phyloP scores from a whole-genome alignment of 345 rosid genomes.

The Noccaea bulbosa region DNA sequence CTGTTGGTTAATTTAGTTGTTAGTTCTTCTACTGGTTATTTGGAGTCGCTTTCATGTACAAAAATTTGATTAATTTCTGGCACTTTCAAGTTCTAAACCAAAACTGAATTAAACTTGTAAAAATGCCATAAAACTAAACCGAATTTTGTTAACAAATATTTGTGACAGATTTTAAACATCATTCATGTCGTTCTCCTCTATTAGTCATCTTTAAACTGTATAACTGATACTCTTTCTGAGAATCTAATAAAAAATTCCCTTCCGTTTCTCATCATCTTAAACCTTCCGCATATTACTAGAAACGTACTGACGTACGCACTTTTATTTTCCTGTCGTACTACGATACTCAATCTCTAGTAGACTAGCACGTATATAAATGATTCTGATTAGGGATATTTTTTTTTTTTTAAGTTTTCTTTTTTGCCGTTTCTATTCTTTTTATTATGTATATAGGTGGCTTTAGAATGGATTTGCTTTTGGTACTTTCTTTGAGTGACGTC shows the following conservation, averaged over 20 bases:
- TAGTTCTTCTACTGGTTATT: not conserved
- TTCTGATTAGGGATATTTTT: constrained; percentile 25
- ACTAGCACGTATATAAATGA: constrained; percentile 6
- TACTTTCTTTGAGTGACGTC: constrained; percentile 45
- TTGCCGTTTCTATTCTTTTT: not conserved
- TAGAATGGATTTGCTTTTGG: constrained; percentile 35
- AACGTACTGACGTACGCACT: constrained; percentile 27
- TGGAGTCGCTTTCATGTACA: constrained; percentile 26
- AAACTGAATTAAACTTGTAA: not conserved
- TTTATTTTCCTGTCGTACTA: constrained; percentile 23
- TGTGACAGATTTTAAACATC: not conserved
- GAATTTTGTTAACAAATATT: not conserved
- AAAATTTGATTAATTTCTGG: not conserved
- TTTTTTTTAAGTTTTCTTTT: not conserved
- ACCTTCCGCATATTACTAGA: constrained; percentile 23
- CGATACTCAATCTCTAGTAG: constrained; percentile 21
- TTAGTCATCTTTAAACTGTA: not conserved
- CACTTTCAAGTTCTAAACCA: not conserved
- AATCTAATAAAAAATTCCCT: constrained; percentile 1
- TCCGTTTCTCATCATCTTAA: constrained; percentile 21
- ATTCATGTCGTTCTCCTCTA: not conserved
- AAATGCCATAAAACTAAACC: not conserved
- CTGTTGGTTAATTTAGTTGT: constrained; percentile 16
- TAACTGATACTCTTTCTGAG: not conserved
- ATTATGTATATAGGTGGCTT: constrained; percentile 23